Base-by-base conservation (phyloP, 805 yeast genomes). In the Nakazawaea wyomingensis region DNA sequence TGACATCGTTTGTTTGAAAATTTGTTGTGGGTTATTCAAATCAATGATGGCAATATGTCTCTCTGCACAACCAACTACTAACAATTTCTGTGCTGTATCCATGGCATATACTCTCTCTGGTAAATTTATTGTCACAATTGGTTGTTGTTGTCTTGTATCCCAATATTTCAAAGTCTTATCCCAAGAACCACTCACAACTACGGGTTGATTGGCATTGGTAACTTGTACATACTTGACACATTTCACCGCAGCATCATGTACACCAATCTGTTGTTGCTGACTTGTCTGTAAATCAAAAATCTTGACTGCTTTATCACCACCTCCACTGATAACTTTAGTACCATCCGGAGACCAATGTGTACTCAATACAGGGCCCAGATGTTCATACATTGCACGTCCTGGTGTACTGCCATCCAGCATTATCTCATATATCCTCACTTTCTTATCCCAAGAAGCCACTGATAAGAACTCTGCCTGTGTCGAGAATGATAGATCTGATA, bases 61-160 rank as follows among this genome's bases (percentile, higher is more conserved):
- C 52, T 88, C 96, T 0, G 98, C 98, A 45, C 96, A 85, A 16
- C 84, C 97, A n/a, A 87, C 90, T 26, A 91, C 96, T 47, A 93
- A 68, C 48, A 93, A 68, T 57, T 85, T 84, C 54, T 84, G 86
- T 39, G 82, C 71, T 9, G 85, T 60, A 59, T 90, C 96, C 95
- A 91, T 84, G 10, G 89, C 69, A 65, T 89, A 91, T 0, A 87
- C 96, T 41, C 96, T 71, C 52, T 93, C 98, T 0, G 98, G 96
- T 60, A 93, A 68, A 54, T 76, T 76, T 32, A 93, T 66, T 3
- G 95, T 85, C 16, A 89, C 76, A 17, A 91, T 74, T 14, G 98
- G 93, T 53, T 77, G 82, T 35, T 82, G 85, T 51, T 81, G 80
- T 57, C 97, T 80, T 66, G 85, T 71, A 64, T 93, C 98, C 99